Percentiles rank a stretch among this genome's conserved stretches.
Evolutionary conservation across 2,329 filamentous ascomycete genomes (phyloP).

Genomic region (Penicillium expansum): DNA sequence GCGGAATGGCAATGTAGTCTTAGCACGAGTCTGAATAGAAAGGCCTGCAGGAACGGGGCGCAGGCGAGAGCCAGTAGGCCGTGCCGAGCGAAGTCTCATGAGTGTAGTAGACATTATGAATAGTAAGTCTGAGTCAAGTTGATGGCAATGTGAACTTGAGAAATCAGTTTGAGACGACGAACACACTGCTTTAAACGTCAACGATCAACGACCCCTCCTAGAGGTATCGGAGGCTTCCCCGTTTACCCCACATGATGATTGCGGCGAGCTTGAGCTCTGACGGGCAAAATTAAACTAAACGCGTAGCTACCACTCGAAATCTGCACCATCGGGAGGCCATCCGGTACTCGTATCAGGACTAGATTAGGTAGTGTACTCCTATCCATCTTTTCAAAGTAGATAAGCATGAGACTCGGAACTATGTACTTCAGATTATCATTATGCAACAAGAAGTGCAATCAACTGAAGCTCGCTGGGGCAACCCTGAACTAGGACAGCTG

Average conservation of each 20-base stretch:
- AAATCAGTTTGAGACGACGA: not conserved
- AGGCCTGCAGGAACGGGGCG: constrained; percentile 10
- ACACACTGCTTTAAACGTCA: not conserved
- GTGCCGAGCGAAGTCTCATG: constrained; percentile 18
- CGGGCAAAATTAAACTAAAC: not conserved
- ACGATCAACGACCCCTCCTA: not conserved
- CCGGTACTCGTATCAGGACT: not conserved
- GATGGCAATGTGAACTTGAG: not conserved
- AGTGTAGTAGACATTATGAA: constrained; percentile 19
- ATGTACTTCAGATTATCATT: not conserved
- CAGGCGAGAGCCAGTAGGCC: constrained; percentile 14
- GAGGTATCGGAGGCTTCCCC: constrained; percentile 1
- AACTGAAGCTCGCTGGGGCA: constrained; percentile 8
- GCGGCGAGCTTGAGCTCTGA: not conserved
- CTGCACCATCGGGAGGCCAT: constrained; percentile 4
- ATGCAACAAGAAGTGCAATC: constrained; percentile 14
- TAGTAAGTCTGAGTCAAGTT: not conserved
- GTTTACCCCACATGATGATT: constrained; percentile 5
- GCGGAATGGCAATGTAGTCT: constrained; percentile 31
- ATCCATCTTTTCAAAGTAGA: not conserved
- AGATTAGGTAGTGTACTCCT: not conserved
- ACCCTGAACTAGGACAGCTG: constrained; percentile 12
- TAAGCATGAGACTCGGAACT: constrained; percentile 2
- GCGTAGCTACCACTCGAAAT: not conserved
- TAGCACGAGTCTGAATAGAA: constrained; percentile 20